Conservation (phyloP, 2,329 filamentous ascomycete genomes). For the Hypomyces rosellus region DNA sequence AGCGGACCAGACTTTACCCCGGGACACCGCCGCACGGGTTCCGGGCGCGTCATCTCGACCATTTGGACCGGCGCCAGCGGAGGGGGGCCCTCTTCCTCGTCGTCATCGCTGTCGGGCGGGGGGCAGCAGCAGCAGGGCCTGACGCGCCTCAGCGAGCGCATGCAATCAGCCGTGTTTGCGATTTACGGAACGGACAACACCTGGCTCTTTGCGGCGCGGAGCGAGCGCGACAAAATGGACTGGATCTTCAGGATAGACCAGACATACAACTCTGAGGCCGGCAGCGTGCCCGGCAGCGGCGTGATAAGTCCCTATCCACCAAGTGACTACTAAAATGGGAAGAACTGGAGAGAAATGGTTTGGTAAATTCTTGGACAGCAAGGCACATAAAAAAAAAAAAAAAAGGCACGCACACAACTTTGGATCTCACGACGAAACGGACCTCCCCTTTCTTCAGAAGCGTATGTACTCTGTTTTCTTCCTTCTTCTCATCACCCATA, state of each 20-base stretch:
- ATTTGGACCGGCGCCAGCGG: constrained; percentile 47
- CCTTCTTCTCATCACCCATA: no score
- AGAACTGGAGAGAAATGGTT: neutral
- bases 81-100: constrained; percentile 12
- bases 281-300: constrained; percentile 32
- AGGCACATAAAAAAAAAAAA: neutral
- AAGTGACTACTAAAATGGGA: constrained; percentile 23
- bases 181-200: constrained; percentile 93
- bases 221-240: constrained; percentile 87
- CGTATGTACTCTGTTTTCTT: no score
- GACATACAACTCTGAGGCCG: constrained; percentile 46
- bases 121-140: constrained; percentile 34
- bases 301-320: constrained; percentile 28
- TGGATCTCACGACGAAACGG: neutral
- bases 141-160: constrained; percentile 49
- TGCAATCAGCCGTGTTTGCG: constrained; percentile 76
- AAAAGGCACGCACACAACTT: neutral
- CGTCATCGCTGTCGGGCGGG: constrained; percentile 12
- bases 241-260: constrained; percentile 97
- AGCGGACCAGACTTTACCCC: constrained; percentile 34
- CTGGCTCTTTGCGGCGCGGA: constrained; percentile 86
- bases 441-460: no score
- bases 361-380: neutral
- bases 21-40: constrained; percentile 43
- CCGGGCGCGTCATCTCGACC: constrained; percentile 48